phyloP scores from a whole-genome alignment of 768 basidiomycete species.

The Paxillus ammoniavirescens region DNA sequence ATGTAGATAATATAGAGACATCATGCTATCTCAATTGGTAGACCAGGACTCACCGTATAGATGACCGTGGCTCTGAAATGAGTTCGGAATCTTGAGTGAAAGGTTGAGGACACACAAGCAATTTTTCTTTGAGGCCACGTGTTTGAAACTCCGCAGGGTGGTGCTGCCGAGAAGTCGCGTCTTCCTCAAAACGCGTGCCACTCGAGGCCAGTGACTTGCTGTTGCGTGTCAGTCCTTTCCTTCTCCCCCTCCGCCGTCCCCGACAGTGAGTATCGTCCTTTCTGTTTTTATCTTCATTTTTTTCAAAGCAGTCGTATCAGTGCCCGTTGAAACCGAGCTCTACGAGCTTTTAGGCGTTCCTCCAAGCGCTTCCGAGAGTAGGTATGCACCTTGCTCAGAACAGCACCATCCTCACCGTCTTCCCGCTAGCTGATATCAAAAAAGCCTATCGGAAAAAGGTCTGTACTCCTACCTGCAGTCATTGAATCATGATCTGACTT shows the following conservation, averaged over 20 bases:
- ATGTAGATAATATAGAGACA: constrained; percentile 83
- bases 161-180: constrained; percentile 28
- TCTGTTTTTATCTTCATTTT: background rate
- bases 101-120: background rate
- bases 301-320: constrained; percentile 33
- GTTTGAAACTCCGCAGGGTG: constrained; percentile 32
- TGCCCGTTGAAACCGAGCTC: constrained; percentile 75
- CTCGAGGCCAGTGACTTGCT: background rate
- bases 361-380: constrained; percentile 71
- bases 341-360: constrained; percentile 84
- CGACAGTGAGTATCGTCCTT: constrained; percentile 24
- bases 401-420: constrained; percentile 7
- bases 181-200: constrained; percentile 24
- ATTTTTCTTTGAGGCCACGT: background rate
- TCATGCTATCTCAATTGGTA: constrained; percentile 39
- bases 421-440: constrained; percentile 74
- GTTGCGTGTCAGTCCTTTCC: background rate
- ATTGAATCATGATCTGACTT: constrained; percentile 11
- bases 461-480: constrained; percentile 19
- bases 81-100: background rate
- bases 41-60: constrained; percentile 20
- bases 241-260: constrained; percentile 2
- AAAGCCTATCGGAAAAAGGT: constrained; percentile 94
- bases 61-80: background rate
- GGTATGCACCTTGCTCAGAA: constrained; percentile 10